Evolutionary conservation across 441 rosid genomes (phyloP), one percentile per base, ranked within the genome.

Genomic region (Populus trichocarpa): DNA sequence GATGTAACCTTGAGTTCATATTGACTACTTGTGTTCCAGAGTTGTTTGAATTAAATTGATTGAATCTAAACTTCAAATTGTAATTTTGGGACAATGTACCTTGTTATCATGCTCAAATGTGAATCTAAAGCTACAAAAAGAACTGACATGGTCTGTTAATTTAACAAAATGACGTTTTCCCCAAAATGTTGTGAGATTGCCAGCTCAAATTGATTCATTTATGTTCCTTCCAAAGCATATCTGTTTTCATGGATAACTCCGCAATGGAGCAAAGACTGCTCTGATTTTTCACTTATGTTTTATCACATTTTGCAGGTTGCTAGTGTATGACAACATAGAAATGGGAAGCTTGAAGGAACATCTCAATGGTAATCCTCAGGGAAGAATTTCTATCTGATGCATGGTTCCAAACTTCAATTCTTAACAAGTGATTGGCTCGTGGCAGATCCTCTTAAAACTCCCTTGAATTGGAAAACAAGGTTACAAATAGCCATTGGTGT

Each of bases 291-390:
- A 67, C 38, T 28, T 69, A 3, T 61, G 23, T 8, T 23, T 8
- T 14, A 5, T n/a, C 63, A 32, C 67, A 22, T 69, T 80, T 76
- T 81, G 83, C 94, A 95, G 98, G 83, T 84, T 91, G 80, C 87
- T 95, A 20, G 90, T 95, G 84, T 95, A 89, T 79, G 93, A 85
- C 79, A 88, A 87, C 63, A 86, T 90, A 73, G 97, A 87, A 77
- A 90, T 89, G 67, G 98, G 99, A 87, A 95, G 94, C 90, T 88
- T 93, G 87, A 92, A 91, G 86, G 97, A 95, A 73, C 90, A 92
- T 79, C 97, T 93, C 59, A 88, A 87, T 81, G 98, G 98, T 93
- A 88, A 80, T 14, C 72, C 76, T 61, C 63, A 28, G 22, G 68
- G 66, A 68, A 75, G 8, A 76, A 50, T 75, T 30, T 57, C 20